Conservation (phyloP, 2,329 filamentous ascomycete genomes). For the Penicillium polonicum region DNA sequence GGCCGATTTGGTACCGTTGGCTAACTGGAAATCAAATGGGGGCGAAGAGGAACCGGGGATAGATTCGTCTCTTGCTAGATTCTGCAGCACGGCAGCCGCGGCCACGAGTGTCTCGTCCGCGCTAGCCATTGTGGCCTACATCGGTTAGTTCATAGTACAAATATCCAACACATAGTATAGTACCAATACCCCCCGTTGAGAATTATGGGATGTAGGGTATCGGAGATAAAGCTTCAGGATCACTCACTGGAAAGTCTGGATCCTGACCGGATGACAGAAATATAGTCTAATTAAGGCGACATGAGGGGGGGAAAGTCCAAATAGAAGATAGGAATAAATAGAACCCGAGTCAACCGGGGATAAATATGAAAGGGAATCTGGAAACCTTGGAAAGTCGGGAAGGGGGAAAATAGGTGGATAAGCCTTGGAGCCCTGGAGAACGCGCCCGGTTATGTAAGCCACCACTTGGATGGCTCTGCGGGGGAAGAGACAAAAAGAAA, state of each 20-base stretch:
- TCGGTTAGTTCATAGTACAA: constrained; percentile 15
- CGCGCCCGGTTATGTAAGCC: constrained; percentile 13
- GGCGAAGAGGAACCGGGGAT: constrained; percentile 35
- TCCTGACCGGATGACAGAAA: constrained; percentile 28
- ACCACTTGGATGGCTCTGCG: constrained; percentile 1
- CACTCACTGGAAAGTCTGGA: constrained; percentile 31
- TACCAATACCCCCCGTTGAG: background rate
- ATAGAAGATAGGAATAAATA: constrained; percentile 1
- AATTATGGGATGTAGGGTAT: background rate
- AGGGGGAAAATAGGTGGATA: constrained; percentile 11
- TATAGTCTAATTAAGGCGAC: constrained; percentile 30
- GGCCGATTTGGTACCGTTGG: constrained; percentile 58
- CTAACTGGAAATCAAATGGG: constrained; percentile 37
- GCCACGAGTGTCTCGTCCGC: constrained; percentile 50
- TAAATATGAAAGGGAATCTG: constrained; percentile 13
- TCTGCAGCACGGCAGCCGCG: constrained; percentile 47
- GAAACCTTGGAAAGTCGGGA: constrained; percentile 3
- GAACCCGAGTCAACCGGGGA: constrained; percentile 16
- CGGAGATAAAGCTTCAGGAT: background rate
- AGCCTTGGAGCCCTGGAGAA: constrained; percentile 1
- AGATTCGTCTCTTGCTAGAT: constrained; percentile 44
- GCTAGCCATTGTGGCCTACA: constrained; percentile 46
- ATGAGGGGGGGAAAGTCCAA: constrained; percentile 19
- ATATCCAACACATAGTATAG: background rate
- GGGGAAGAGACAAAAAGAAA: background rate